Conservation (phyloP, 805 yeast genomes). For the Monosporozyma aerobia region DNA sequence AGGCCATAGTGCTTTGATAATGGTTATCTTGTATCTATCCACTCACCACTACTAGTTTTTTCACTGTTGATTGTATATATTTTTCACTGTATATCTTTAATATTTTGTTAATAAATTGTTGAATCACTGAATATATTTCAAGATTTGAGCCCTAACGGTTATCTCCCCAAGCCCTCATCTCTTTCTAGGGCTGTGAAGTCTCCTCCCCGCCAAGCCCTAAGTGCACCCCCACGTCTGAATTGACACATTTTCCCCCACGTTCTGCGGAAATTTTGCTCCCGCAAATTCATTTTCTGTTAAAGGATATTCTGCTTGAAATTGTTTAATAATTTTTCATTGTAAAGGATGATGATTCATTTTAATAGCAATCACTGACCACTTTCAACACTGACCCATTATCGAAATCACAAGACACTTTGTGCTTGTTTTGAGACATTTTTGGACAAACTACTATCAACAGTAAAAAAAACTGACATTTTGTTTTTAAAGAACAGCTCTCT, state of each 20-base stretch:
- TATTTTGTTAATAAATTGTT: too few species aligned
- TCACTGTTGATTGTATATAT: neutral
- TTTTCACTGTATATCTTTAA: neutral
- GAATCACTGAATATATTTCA: neutral
- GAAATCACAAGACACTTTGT: neutral
- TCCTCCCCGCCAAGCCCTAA: neutral
- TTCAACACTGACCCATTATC: neutral
- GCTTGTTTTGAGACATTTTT: neutral
- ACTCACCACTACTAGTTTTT: neutral
- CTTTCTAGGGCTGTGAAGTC: neutral
- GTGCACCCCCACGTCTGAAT: neutral
- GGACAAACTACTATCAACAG: too few species aligned
- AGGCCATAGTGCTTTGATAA: conserved; percentile 2
- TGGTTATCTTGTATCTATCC: neutral
- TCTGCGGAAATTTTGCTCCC: neutral
- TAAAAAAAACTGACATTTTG: too few species aligned
- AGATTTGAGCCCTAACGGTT: neutral
- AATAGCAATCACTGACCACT: neutral
- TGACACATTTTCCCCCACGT: neutral
- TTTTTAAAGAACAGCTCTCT: too few species aligned
- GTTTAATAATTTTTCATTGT: neutral
- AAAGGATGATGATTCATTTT: neutral
- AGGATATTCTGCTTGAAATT: neutral
- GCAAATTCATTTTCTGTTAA: neutral
- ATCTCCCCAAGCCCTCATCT: neutral